Evolutionary conservation across 805 yeast species (phyloP).

Genomic region (Candida nonsorbophila): DNA sequence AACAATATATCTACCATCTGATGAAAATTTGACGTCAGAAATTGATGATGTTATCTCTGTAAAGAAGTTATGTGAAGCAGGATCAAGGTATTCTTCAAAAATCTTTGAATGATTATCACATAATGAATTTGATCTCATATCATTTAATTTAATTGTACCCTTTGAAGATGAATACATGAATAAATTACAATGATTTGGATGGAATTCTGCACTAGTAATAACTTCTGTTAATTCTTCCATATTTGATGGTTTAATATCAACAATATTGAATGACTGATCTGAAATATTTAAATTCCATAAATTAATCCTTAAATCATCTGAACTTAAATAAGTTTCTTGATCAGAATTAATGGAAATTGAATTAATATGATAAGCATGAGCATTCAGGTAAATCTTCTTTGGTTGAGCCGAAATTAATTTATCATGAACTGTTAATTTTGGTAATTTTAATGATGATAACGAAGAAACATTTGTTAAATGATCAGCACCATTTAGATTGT

Average conservation of each 20-base stretch:
- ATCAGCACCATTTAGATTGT: constrained; percentile 52
- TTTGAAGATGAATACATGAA: constrained; percentile 94
- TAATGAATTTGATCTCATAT: constrained; percentile 92
- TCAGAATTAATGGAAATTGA: constrained; percentile 92
- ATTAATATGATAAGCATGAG: constrained; percentile 97
- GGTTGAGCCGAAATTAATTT: constrained; percentile 94
- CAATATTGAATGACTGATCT: constrained; percentile 93
- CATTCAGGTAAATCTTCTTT: constrained; percentile 84
- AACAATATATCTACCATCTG: constrained; percentile 92
- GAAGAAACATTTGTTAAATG: constrained; percentile 26
- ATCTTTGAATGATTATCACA: constrained; percentile 86
- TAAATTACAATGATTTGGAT: constrained; percentile 85
- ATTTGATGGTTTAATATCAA: constrained; percentile 94
- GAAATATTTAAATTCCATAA: constrained; percentile 93
- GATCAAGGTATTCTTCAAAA: constrained; percentile 91
- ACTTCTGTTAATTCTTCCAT: constrained; percentile 99
- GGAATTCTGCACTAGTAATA: constrained; percentile 94
- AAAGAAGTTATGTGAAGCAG: constrained; percentile 88
- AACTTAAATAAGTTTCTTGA: constrained; percentile 88
- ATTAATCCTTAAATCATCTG: constrained; percentile 93
- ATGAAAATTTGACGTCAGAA: constrained; percentile 87
- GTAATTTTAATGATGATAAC: constrained; percentile 52
- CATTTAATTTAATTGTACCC: constrained; percentile 92
- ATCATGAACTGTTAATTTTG: constrained; percentile 89
- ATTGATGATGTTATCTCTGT: constrained; percentile 95